Base-by-base conservation (phyloP, 2,329 filamentous ascomycete species). In the Aureobasidium mangrovei region DNA sequence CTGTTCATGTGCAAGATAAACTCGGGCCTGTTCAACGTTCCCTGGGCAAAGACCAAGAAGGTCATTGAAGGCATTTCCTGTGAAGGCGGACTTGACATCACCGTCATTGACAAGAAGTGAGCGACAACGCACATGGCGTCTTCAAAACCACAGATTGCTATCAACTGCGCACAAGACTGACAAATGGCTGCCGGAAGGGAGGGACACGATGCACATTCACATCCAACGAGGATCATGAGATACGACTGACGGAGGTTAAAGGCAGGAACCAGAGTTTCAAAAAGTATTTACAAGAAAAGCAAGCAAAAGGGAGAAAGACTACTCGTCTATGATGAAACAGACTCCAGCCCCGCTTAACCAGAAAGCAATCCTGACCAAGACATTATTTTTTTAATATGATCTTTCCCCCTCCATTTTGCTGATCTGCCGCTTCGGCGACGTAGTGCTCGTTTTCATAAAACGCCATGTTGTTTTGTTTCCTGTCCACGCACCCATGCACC, bases 1-100 rank as follows among this genome's bases (percentile, higher is more conserved):
- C 58, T 81, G 0, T 72, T 72, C 56, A 75, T 77, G 54, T 78
- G 77, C 58, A 73, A 72, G 56, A 79, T 84, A 59, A 83, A 83
- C 61, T 76, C 77, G 28, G 80, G 78, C 0, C 64, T 76, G 33
- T 84, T 84, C 62, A 68, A 65, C 0, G 77, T 83, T 28, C 67
- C 72, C 9, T 84, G 81, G 81, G 64, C 69, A 54, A 62, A 67
- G 33, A 80, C 78, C 0, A 70, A 68, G 55, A 60, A 57, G 4
- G 64, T 77, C 1, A 51, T 83, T 36, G 66, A 73, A 51, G 60
- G 63, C 0, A 63, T 70, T 3, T 67, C 67, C 29, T 53, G 74
- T 36, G 60, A 62, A 7, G 58, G 28, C 1, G 51, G 33, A 24
- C 33, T 54, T 26, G 26, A 32, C 9, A 40, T 45, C 10, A 18